A percentile compares a stretch with the other conserved stretches of the same genome.
These are phyloP conservation scores for Penicillium taxi DNA, from an alignment of 495 filamentous ascomycete genomes.

Conservation along the genomic window DNA sequence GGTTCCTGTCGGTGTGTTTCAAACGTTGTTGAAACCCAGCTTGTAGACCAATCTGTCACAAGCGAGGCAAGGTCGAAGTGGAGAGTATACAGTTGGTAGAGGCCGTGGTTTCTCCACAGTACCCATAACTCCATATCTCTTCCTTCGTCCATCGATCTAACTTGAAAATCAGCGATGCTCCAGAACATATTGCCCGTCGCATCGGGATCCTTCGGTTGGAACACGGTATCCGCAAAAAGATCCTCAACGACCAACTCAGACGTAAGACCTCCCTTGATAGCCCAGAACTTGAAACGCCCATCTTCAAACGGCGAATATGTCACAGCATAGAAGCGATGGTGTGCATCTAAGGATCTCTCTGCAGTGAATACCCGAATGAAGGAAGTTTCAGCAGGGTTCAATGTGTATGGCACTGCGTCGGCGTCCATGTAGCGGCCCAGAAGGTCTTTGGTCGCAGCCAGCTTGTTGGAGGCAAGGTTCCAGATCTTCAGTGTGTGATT, in stretches of 20 bases:
- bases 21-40: slow-evolving; percentile 65
- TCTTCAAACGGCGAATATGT: slow-evolving; percentile 82
- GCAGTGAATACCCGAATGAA: slow-evolving; percentile 65
- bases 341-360: slow-evolving; percentile 42
- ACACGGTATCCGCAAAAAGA: slow-evolving; percentile 49
- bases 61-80: slow-evolving; percentile 48
- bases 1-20: slow-evolving; percentile 50
- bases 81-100: slow-evolving; percentile 63
- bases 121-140: slow-evolving; percentile 68
- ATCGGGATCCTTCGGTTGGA: slow-evolving; percentile 64
- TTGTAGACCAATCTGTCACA: slow-evolving; percentile 50
- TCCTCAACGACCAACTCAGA: slow-evolving; percentile 60
- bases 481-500: slow-evolving; percentile 82
- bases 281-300: slow-evolving; percentile 96
- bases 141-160: slow-evolving; percentile 46
- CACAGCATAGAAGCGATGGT: slow-evolving; percentile 62
- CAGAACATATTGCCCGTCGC: slow-evolving; percentile 67
- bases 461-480: slow-evolving; percentile 68
- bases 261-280: slow-evolving; percentile 54
- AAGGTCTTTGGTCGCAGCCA: slow-evolving; percentile 65
- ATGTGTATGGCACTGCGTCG: slow-evolving; percentile 57
- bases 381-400: slow-evolving; percentile 65
- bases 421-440: slow-evolving; percentile 46
- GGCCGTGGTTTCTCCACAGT: slow-evolving; percentile 76
- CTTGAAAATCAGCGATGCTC: slow-evolving; percentile 78